A percentile compares a stretch with the other conserved stretches of the same genome.
Evolutionary conservation across 345 rosid species (phyloP).

Genomic region (Boechera divaricarpa): DNA sequence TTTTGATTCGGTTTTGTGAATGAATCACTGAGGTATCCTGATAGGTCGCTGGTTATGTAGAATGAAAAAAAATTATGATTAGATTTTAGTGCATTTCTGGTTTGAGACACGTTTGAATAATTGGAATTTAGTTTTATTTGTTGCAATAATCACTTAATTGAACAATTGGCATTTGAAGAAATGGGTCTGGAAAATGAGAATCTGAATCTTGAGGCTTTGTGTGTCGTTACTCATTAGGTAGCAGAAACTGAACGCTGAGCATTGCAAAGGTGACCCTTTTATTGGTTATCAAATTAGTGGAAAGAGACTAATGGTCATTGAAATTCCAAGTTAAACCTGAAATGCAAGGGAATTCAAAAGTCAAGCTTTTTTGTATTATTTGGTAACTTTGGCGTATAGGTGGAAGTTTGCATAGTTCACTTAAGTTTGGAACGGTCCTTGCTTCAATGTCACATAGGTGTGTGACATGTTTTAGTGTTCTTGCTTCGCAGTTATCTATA

Average conservation of each 20-base stretch:
- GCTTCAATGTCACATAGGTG: slow-evolving; percentile 6
- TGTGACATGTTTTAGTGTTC: slow-evolving; percentile 8
- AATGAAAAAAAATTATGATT: neutral
- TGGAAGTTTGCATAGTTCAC: slow-evolving; percentile 4
- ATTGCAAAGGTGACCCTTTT: neutral
- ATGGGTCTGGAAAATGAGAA: neutral
- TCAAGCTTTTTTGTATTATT: slow-evolving; percentile 1
- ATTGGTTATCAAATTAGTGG: neutral
- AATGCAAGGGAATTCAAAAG: slow-evolving; percentile 19
- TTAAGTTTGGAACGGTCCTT: neutral
- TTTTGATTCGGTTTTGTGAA: neutral
- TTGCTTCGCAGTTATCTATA: slow-evolving; percentile 12
- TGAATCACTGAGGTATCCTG: slow-evolving; percentile 3
- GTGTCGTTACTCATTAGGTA: neutral
- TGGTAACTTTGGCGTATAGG: slow-evolving; percentile 3
- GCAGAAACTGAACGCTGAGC: neutral
- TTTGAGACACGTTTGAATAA: neutral
- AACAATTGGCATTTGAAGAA: neutral
- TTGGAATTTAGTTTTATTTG: neutral
- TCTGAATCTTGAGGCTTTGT: slow-evolving; percentile 20
- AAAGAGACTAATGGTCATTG: neutral
- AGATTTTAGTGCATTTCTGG: neutral
- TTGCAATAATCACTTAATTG: neutral
- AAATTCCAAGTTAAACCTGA: neutral
- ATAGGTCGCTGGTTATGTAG: neutral